Base-by-base conservation (phyloP, 1,284 basidiomycete genomes). In the Cutaneotrichosporon sp. region DNA sequence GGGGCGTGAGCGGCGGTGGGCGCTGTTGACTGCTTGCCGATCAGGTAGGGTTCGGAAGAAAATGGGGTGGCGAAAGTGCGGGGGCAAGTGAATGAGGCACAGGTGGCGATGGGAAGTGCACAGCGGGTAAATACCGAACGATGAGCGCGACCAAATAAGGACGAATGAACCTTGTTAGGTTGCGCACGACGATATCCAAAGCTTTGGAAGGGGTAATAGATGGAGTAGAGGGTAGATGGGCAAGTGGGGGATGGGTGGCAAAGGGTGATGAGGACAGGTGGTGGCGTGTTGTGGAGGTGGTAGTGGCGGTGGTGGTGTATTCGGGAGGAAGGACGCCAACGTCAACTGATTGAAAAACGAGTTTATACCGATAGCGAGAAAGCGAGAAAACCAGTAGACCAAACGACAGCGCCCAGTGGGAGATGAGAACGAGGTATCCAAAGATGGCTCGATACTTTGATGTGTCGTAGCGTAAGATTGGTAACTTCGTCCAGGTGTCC, bases 341-440 rank as follows among this genome's bases (percentile, higher is more conserved):
- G n/a, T n/a, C n/a, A n/a, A n/a, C n/a, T n/a, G n/a, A n/a, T n/a
- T n/a, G n/a, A n/a, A n/a, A n/a, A 44, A 44, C 42, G 42, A 32
- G 16, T n/a, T 27, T 44, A 31, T 3, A 44, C 27, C 42, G 42
- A 44, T 44, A 44, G 29, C 29, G 42, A 44, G 42, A n/a, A 43
- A 43, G 31, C 26, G 11, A 11, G 41, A 43, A 17, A 20, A 41
- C 24, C 38, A 41, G 38, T 12, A 16, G 14, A 44, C 42, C 42
- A 44, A 44, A 44, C 29, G 29, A 32, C 42, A 29, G 32, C 19
- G 17, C 29, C 42, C 27, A 44, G 29, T 29, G 8, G 29, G 10
- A 17, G 19, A 19, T 12, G 39, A 8, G 26, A 43, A 31, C 41
- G 41, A 43, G 19, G 29, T 14, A 19, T 32, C 42, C 22, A 29